These are phyloP conservation scores for Fusarium tricinctum DNA, from an alignment of 2,329 filamentous ascomycete species.

Conservation along the genomic window DNA sequence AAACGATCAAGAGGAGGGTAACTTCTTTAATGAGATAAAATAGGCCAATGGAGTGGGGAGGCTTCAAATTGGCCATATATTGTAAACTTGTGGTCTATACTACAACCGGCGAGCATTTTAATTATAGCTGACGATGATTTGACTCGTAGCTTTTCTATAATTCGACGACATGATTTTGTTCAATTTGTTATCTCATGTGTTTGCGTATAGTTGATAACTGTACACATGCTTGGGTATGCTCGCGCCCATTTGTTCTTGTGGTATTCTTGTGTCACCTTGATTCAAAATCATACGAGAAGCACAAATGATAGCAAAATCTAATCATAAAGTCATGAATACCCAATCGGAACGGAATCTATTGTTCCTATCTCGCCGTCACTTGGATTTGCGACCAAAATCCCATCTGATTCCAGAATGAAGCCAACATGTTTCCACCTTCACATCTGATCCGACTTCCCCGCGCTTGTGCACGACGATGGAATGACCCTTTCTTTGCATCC, in stretches of 20 bases:
- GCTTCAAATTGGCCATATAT: conserved; percentile 11
- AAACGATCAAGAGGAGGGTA: conserved; percentile 10
- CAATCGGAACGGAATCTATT: conserved; percentile 51
- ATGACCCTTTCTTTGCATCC: conserved; percentile 20
- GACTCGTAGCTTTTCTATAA: not conserved
- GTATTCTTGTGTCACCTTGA: not conserved
- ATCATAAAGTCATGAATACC: conserved; percentile 38
- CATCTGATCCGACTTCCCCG: conserved; percentile 45
- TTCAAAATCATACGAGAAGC: not conserved
- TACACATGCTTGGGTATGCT: not conserved
- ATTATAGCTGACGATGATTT: conserved; percentile 20
- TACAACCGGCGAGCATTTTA: conserved; percentile 24
- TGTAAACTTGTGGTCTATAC: conserved; percentile 25
- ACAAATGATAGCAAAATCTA: not conserved
- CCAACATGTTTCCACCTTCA: conserved; percentile 47
- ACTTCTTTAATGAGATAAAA: conserved; percentile 17
- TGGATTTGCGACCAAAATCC: conserved; percentile 45
- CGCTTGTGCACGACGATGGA: conserved; percentile 34
- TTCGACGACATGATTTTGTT: not conserved
- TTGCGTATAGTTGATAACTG: no score
- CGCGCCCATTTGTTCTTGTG: not conserved
- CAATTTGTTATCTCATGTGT: not conserved
- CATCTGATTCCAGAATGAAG: conserved; percentile 43
- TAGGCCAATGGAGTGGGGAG: conserved; percentile 9
- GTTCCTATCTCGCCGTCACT: conserved; percentile 44